Base-by-base conservation (phyloP, 2,329 filamentous ascomycete species). In the Dactylellina sp. region DNA sequence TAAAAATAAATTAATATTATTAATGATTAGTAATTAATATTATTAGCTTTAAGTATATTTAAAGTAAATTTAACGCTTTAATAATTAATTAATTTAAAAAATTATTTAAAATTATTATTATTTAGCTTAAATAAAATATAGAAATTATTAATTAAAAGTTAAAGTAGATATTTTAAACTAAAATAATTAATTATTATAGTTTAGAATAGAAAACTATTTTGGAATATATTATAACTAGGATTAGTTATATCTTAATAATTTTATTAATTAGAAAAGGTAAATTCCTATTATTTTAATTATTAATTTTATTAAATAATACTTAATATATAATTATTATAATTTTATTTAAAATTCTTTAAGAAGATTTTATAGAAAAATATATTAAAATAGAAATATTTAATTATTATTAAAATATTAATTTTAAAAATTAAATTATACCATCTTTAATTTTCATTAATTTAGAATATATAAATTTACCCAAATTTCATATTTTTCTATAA, bases 31-130 rank as follows among this genome's bases (percentile, higher is more conserved):
- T 22, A 14, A 40, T 9, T 28, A 24, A 42, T 12, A 57, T 24
- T n/a, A 11, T 25, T 25, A n/a, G n/a, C 42, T 40, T 18, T 12
- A 57, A 57, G 37, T 39, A 28, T 20, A 2, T 11, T 25, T 14
- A n/a, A 32, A 57, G 16, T n/a, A 5, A 46, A 46, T 46, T n/a
- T n/a, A 46, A 46, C 16, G n/a, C 16, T 5, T n/a, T 46, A 20
- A 46, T 46, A n/a, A 46, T n/a, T n/a, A 46, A n/a, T 46, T n/a
- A 46, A 46, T n/a, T n/a, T 46, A 46, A 46, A 46, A n/a, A n/a
- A n/a, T 46, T 20, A n/a, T 46, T 46, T 46, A 46, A 46, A 46
- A n/a, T 20, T 46, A 46, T 46, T 6, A 20, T n/a, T 7, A 46
- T 46, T 46, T n/a, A 46, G 16, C 18, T 46, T 7, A n/a, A n/a